phyloP scores from a whole-genome alignment of 768 basidiomycete genomes.

The Piloderma croceum region DNA sequence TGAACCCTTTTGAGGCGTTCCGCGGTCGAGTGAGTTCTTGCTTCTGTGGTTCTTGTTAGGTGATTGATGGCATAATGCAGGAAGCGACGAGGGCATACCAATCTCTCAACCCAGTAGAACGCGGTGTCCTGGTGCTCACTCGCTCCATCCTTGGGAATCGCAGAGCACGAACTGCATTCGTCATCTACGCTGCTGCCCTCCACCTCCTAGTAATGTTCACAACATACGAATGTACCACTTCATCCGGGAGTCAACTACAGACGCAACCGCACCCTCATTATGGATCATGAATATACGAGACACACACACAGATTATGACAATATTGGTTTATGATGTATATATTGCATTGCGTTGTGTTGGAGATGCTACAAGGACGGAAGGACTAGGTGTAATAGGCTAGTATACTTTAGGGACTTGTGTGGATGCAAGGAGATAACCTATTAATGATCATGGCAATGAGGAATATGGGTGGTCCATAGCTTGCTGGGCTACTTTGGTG shows the following conservation, averaged over 20 bases:
- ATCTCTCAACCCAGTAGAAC: constrained; percentile 86
- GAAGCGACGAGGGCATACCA: constrained; percentile 94
- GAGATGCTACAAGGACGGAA: constrained; percentile 3
- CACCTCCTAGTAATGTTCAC: constrained; percentile 81
- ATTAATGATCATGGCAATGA: constrained; percentile 7
- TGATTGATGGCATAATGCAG: constrained; percentile 35
- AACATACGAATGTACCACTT: constrained; percentile 63
- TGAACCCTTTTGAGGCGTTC: constrained; percentile 99
- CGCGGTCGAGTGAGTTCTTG: constrained; percentile 73
- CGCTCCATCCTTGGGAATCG: constrained; percentile 84
- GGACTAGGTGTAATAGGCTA: constrained; percentile 3
- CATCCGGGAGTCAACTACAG: constrained; percentile 44
- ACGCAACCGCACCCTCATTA: constrained; percentile 49
- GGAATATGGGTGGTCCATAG: too few species aligned
- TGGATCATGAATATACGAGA: constrained; percentile 25
- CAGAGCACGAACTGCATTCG: constrained; percentile 82
- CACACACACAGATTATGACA: too few species aligned
- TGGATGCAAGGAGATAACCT: constrained; percentile 1
- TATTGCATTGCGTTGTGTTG: constrained; percentile 10
- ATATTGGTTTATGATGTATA: constrained; percentile 10
- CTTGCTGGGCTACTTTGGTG: too few species aligned
- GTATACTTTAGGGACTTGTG: constrained; percentile 4
- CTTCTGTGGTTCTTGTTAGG: neutral
- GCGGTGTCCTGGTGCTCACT: constrained; percentile 80
- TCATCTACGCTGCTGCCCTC: constrained; percentile 76